Evolutionary conservation across 1,139 yeast species (phyloP).

Genomic region (Geotrichum siamense): DNA sequence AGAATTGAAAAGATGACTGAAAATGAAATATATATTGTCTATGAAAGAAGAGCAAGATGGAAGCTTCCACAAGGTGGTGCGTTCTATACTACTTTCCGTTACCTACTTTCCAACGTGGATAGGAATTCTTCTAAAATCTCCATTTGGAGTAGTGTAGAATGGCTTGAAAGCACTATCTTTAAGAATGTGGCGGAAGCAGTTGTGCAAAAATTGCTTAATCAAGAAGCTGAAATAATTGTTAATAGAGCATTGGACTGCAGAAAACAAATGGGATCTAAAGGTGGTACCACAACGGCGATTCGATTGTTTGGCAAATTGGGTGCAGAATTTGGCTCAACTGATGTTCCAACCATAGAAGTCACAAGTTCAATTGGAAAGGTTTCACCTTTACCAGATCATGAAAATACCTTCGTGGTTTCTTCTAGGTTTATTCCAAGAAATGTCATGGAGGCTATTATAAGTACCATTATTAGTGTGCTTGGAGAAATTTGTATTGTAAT

Average conservation of each 20-base stretch:
- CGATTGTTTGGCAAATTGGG: slow-evolving; percentile 57
- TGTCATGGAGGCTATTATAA: slow-evolving; percentile 8
- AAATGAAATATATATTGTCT: slow-evolving; percentile 48
- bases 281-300: slow-evolving; percentile 58
- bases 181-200: slow-evolving; percentile 26
- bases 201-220: slow-evolving; percentile 25
- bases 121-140: slow-evolving; percentile 43
- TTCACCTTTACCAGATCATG: neutral
- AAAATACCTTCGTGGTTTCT: slow-evolving; percentile 1
- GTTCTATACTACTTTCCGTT: slow-evolving; percentile 43
- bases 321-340: slow-evolving; percentile 24
- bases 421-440: slow-evolving; percentile 1
- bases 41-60: slow-evolving; percentile 42
- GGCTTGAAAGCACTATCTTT: slow-evolving; percentile 27
- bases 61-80: slow-evolving; percentile 49
- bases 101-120: slow-evolving; percentile 49
- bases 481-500: slow-evolving; percentile 6
- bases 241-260: slow-evolving; percentile 25
- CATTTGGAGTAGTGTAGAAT: slow-evolving; percentile 41
- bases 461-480: slow-evolving; percentile 6
- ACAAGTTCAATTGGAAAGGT: neutral
- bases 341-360: neutral
- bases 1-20: slow-evolving; percentile 54
- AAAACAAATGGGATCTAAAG: slow-evolving; percentile 45
- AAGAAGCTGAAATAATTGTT: slow-evolving; percentile 28